Evolutionary conservation across 208 protist species (phyloP), one percentile per base, ranked within the genome.

Genomic region (Trypanosoma scelopori): DNA sequence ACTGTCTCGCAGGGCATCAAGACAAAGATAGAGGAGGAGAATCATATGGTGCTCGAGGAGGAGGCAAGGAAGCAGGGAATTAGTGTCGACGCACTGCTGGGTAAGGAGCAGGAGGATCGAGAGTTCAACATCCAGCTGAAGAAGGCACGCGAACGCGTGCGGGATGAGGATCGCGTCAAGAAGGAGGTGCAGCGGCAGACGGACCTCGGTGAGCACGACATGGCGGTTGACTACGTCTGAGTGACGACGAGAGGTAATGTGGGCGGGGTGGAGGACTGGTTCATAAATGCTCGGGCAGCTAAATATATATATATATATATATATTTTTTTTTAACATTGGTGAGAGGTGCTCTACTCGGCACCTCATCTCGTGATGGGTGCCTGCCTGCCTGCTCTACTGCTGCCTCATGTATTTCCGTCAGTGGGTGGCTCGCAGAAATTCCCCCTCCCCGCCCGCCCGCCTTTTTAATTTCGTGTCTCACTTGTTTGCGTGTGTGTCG

Each of bases 1-100:
- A 84, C 79, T 59, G 81, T 92, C 4, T 83, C 71, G 7, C 30
- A 64, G 23, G 52, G 61, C 47, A 81, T 85, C 30, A 94, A 95
- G 74, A 83, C 79, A 65, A 68, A 82, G 35, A 65, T 79, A 13
- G 62, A 80, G 23, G 71, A 81, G n/a, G 60, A 79, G 48, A 72
- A 94, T 15, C 74, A 90, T 55, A 52, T 66, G 46, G 71, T 91
- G 46, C 59, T 89, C 28, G 74, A 79, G 58, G 80, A 83, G 28
- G 45, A 93, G 49, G 86, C 91, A 6, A 71, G 78, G 50, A 76
- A 64, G 57, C 52, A 78, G 7, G 76, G 76, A 50, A 76, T 92
- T 55, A 85, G 80, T 7, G 20, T 93, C 2, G 82, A 93, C 64
- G 78, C 90, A 62, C 75, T 72, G 50, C 53, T 68, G 18, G 68